Evolutionary conservation across 352 stramenopile genomes (phyloP), one percentile per base, ranked within the genome.

Genomic region (Globisporangium abappressorium): DNA sequence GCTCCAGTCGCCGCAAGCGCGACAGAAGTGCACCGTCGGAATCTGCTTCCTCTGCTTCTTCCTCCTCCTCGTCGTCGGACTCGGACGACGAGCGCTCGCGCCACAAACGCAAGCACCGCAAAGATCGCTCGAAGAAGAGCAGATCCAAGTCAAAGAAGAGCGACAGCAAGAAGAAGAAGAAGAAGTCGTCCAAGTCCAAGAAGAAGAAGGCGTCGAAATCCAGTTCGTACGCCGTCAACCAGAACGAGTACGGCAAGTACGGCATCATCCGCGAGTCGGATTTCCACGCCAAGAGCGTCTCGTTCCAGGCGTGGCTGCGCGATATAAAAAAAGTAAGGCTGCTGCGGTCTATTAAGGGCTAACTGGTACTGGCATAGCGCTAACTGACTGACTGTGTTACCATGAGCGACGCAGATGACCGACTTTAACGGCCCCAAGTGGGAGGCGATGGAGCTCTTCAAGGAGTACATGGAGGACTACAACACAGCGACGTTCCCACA

Each of bases 401-500:
- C 24, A 53, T 33, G 28, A 33, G 4, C 4, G 28, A 9, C n/a
- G 14, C 65, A 89, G 71, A 91, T 95, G 55, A 69, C 72, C 26
- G 85, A 94, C 61, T 93, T 95, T 30, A 93, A 93, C 54, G 88
- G 88, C 22, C 84, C 89, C 66, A 94, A 95, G 71, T 92, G 83
- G 77, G 84, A 97, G 57, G 83, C 86, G 24, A 94, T 95, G 85
- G 86, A 98, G 74, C 77, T 94, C 57, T 98, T 98, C 68, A 86
- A 89, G 36, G 85, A 93, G 75, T 98, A 98, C 83, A 96, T 97
- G 73, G 97, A 99, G 79, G 97, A 99, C 83, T 99, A 96, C 88
- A 99, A 99, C 78, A 99, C 97, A 36, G 96, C 92, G 43, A 99
- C 97, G 12, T 70, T 99, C 36, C 95, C 97, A 0, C 95, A 99